Percentiles rank a stretch among this genome's conserved stretches.
Evolutionary conservation across 768 basidiomycete genomes (phyloP).

Genomic region (Leucocoprinus sp.): DNA sequence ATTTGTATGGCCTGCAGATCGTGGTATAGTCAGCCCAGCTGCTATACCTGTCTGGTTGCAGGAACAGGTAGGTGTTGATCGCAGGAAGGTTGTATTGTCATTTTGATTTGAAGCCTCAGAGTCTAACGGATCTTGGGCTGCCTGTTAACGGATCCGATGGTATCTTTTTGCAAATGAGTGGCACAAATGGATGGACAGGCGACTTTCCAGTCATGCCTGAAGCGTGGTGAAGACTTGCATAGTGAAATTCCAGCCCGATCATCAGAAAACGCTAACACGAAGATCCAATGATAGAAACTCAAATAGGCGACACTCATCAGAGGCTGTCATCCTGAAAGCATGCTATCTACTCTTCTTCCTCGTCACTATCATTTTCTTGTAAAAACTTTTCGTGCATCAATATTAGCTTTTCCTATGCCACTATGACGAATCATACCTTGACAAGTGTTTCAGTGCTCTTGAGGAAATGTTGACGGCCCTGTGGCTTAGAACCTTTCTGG

Average conservation of each 20-base stretch:
- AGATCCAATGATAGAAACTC: neutral
- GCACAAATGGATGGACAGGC: conserved; percentile 65
- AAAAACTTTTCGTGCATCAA: conserved; percentile 70
- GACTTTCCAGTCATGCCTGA: conserved; percentile 75
- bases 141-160: conserved; percentile 90
- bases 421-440: conserved; percentile 46
- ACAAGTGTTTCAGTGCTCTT: conserved; percentile 83
- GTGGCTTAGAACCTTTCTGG: conserved; percentile 92
- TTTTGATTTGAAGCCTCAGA: conserved; percentile 37
- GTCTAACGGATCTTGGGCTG: conserved; percentile 79
- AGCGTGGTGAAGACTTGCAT: conserved; percentile 54
- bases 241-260: neutral
- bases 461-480: conserved; percentile 93
- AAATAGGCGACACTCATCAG: neutral
- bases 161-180: conserved; percentile 73
- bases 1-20: conserved; percentile 59
- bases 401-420: conserved; percentile 8
- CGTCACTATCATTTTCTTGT: conserved; percentile 78
- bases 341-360: conserved; percentile 37
- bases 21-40: conserved; percentile 65
- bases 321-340: conserved; percentile 1
- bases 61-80: conserved; percentile 58
- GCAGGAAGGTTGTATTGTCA: too few species aligned
- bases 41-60: conserved; percentile 89
- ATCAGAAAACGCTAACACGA: conserved; percentile 2